These are phyloP conservation scores for Xylariaceae sp. DNA, from an alignment of 2,329 filamentous ascomycete genomes.

Conservation along the genomic window DNA sequence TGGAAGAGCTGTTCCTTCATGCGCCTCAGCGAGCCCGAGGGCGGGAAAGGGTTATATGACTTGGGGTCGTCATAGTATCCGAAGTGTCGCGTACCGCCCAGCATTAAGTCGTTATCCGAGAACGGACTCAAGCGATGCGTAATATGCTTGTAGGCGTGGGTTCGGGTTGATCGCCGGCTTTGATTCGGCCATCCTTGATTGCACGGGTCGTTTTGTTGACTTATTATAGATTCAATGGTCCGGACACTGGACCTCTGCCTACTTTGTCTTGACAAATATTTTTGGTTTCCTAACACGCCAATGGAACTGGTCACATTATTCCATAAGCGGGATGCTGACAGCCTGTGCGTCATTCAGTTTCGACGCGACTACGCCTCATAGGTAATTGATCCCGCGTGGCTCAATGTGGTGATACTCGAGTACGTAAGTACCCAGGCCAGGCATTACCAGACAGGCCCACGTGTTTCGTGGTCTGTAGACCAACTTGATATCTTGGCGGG, in stretches of 20 bases:
- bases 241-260: background rate
- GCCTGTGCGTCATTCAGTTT: background rate
- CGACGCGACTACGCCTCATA: background rate
- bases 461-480: background rate
- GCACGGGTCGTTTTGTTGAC: too few species aligned
- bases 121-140: constrained; percentile 15
- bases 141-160: constrained; percentile 14
- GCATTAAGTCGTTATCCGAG: constrained; percentile 16
- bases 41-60: constrained; percentile 12
- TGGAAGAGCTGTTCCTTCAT: constrained; percentile 49
- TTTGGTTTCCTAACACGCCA: background rate
- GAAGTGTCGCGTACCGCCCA: constrained; percentile 17
- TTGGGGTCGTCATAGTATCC: constrained; percentile 13
- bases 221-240: background rate
- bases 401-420: background rate
- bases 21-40: constrained; percentile 1
- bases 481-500: background rate
- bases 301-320: background rate
- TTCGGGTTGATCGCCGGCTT: background rate
- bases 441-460: background rate
- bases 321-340: background rate
- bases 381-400: background rate
- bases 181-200: background rate
- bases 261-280: background rate
- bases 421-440: background rate